These are phyloP conservation scores for Kurtzmaniella quercitrusa DNA, from an alignment of 1,139 yeast genomes.

Conservation along the genomic window DNA sequence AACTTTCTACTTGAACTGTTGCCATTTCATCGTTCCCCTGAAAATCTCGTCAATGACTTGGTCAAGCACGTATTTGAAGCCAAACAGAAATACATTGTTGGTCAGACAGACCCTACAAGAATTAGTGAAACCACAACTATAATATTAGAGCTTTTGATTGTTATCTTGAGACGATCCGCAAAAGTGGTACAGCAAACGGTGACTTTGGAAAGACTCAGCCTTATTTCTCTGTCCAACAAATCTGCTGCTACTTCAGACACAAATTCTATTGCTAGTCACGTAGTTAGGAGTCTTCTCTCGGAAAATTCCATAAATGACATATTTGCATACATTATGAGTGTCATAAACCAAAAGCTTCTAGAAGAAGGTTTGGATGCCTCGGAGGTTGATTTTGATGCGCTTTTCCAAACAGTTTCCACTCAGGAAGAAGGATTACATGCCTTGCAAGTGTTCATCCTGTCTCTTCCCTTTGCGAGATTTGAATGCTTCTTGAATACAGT, in stretches of 20 bases:
- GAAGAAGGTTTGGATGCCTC: slow-evolving; percentile 38
- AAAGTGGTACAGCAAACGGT: not conserved
- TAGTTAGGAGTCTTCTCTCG: slow-evolving; percentile 1
- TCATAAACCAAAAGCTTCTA: slow-evolving; percentile 24
- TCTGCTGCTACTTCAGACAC: not conserved
- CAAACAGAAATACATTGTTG: not conserved
- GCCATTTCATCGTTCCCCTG: slow-evolving; percentile 11
- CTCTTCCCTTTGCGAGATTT: slow-evolving; percentile 15
- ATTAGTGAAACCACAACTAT: not conserved
- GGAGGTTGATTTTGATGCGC: slow-evolving; percentile 40
- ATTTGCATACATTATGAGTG: slow-evolving; percentile 17
- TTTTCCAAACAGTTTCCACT: slow-evolving; percentile 30
- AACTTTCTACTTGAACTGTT: slow-evolving; percentile 42
- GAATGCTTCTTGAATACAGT: slow-evolving; percentile 21
- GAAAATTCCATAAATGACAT: slow-evolving; percentile 11
- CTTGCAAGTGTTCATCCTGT: slow-evolving; percentile 27
- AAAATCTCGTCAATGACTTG: slow-evolving; percentile 9
- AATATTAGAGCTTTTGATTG: not conserved
- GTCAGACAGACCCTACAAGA: not conserved
- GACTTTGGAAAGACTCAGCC: not conserved
- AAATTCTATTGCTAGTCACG: slow-evolving; percentile 1
- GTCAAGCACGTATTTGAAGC: not conserved
- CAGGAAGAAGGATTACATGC: slow-evolving; percentile 47
- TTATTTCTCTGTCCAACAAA: not conserved
- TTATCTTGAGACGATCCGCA: not conserved